Base-by-base conservation (phyloP, 2,329 filamentous ascomycete species). In the Aspergillus candidus region DNA sequence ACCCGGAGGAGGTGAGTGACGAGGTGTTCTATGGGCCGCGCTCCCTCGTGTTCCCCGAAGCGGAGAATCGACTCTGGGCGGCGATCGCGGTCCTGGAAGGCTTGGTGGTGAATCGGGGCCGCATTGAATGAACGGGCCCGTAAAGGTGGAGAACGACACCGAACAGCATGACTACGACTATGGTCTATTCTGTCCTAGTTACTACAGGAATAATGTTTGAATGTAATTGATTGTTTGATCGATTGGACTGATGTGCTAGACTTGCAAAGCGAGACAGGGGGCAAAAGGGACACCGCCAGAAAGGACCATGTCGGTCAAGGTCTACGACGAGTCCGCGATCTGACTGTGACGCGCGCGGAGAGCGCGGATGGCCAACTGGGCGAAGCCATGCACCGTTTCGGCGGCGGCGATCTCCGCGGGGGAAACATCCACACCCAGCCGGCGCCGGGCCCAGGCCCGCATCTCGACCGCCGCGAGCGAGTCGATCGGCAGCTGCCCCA, bases 101-200 rank as follows among this genome's bases (percentile, higher is more conserved):
- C 0, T 97, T 97, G 62, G 86, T 97, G 14, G 86, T 94, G n/a
- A 94, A 96, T 62, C 89, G 90, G 71, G 93, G 93, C 13, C 82
- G 83, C 51, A 86, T 96, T 52, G 58, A 51, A 18, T 45, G 15
- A 10, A 18, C 17, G 17, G 7, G n/a, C 6, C 22, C 7, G 7
- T 7, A 27, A 2, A 7, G 22, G 22, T 27, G 22, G 22, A 10
- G 22, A 27, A 8, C 22, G 22, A 27, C 22, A 27, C 6, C 6
- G 7, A 27, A 27, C 8, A 27, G 1, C 8, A 10, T 8, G 22
- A 7, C 22, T 27, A 27, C 22, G 22, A 27, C 22, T 27, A 8
- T 7, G 4, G 8, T 27, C 6, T 27, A 27, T 10, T 7, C 8
- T 27, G 6, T 27, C 2, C 22, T 10, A 27, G 22, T 27, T 27